Conservation (phyloP, 345 rosid genomes). For the Lenwebbia sp. region DNA sequence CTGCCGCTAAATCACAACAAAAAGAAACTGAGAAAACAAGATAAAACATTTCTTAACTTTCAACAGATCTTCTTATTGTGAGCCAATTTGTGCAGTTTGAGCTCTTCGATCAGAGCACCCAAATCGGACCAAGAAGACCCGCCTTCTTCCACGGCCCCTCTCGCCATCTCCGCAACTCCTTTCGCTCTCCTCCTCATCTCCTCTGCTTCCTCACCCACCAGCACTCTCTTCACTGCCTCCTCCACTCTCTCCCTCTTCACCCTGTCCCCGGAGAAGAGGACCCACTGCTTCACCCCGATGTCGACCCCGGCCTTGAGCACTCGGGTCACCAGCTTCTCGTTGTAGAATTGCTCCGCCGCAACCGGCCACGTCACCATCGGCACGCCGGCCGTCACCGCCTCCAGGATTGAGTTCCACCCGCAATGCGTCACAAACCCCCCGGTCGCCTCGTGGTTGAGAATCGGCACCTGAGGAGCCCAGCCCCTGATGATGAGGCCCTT, state of each 20-base stretch:
- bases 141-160: slow-evolving; percentile 22
- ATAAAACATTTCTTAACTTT: too few species aligned
- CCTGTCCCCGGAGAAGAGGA: neutral
- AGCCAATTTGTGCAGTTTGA: neutral
- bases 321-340: slow-evolving; percentile 40
- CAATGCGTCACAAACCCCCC: slow-evolving; percentile 68
- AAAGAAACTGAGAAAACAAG: neutral
- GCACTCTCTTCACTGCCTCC: slow-evolving; percentile 28
- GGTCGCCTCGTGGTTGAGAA: slow-evolving; percentile 45
- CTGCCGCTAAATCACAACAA: neutral
- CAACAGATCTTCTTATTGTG: neutral
- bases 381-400: slow-evolving; percentile 35
- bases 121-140: slow-evolving; percentile 29
- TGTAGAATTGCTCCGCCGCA: slow-evolving; percentile 46
- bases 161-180: slow-evolving; percentile 8
- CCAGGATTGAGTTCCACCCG: slow-evolving; percentile 62
- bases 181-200: slow-evolving; percentile 21
- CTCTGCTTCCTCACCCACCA: slow-evolving; percentile 30
- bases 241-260: slow-evolving; percentile 23
- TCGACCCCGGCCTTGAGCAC: slow-evolving; percentile 30
- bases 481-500: slow-evolving; percentile 24
- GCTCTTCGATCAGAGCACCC: slow-evolving; percentile 8
- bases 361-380: slow-evolving; percentile 67
- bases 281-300: slow-evolving; percentile 31
- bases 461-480: slow-evolving; percentile 48